phyloP scores from a whole-genome alignment of 805 yeast genomes.

The Myxozyma neotropica region DNA sequence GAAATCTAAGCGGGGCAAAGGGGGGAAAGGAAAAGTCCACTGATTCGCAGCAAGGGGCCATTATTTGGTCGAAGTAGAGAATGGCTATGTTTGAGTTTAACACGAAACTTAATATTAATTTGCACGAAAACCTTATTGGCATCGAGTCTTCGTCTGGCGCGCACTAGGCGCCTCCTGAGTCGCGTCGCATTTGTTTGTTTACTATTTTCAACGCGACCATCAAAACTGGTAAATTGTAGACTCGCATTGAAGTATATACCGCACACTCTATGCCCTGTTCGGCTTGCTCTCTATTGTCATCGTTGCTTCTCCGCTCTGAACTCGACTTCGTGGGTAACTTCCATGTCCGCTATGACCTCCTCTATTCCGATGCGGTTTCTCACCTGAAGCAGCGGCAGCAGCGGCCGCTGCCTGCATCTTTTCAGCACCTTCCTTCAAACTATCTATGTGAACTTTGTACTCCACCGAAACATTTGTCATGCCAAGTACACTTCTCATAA shows the following conservation, averaged over 20 bases:
- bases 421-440: constrained; percentile 37
- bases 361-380: constrained; percentile 8
- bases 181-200: too few relatives aligned
- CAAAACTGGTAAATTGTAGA: too few relatives aligned
- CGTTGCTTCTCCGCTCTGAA: neutral
- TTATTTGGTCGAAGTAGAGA: too few relatives aligned
- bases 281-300: neutral
- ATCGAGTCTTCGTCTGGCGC: too few relatives aligned
- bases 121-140: too few relatives aligned
- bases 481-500: constrained; percentile 31
- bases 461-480: constrained; percentile 32
- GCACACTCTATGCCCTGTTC: neutral
- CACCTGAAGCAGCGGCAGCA: constrained; percentile 14
- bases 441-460: constrained; percentile 41
- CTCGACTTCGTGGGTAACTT: neutral
- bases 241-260: too few relatives aligned
- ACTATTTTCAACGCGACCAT: neutral
- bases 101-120: too few relatives aligned
- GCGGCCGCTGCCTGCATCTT: constrained; percentile 20
- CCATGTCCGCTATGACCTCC: constrained; percentile 12
- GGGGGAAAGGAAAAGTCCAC: too few relatives aligned
- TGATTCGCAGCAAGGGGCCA: neutral
- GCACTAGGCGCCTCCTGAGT: too few relatives aligned
- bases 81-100: too few relatives aligned
- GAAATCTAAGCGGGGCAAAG: too few relatives aligned